phyloP scores from a whole-genome alignment of 768 basidiomycete species.

The Gymnopilus junonius region DNA sequence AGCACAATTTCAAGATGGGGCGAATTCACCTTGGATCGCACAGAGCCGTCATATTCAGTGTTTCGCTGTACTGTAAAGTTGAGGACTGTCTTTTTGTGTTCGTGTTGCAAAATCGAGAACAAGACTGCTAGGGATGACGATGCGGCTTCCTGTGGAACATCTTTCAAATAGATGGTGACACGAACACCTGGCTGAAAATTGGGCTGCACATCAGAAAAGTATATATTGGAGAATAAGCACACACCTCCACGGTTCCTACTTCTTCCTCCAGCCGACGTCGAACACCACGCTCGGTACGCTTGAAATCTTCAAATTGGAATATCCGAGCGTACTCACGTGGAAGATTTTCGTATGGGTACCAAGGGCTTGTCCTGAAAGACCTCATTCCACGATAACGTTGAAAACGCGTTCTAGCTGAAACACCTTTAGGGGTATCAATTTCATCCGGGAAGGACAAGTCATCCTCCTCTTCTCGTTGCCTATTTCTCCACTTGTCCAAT shows the following conservation, averaged over 20 bases:
- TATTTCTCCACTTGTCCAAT: slow-evolving; percentile 69
- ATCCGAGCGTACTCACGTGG: slow-evolving; percentile 93
- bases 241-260: slow-evolving; percentile 63
- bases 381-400: slow-evolving; percentile 90
- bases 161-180: slow-evolving; percentile 76
- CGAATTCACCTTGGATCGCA: slow-evolving; percentile 81
- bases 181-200: slow-evolving; percentile 72
- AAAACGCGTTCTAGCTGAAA: slow-evolving; percentile 81
- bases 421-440: slow-evolving; percentile 89
- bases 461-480: slow-evolving; percentile 76
- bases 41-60: slow-evolving; percentile 88
- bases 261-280: slow-evolving; percentile 71
- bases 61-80: slow-evolving; percentile 95
- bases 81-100: slow-evolving; percentile 92
- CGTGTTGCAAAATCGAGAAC: slow-evolving; percentile 89
- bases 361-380: slow-evolving; percentile 93
- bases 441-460: slow-evolving; percentile 95
- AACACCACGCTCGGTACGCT: slow-evolving; percentile 77
- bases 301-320: slow-evolving; percentile 97
- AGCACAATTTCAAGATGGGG: not conserved
- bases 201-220: not conserved
- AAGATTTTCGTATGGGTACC: slow-evolving; percentile 97
- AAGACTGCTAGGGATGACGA: slow-evolving; percentile 57
- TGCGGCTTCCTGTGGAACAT: slow-evolving; percentile 71
- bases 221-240: slow-evolving; percentile 21